Evolutionary conservation across 192 early-diverging fungal genomes (phyloP).

Genomic region (Phycomyces nitens): DNA sequence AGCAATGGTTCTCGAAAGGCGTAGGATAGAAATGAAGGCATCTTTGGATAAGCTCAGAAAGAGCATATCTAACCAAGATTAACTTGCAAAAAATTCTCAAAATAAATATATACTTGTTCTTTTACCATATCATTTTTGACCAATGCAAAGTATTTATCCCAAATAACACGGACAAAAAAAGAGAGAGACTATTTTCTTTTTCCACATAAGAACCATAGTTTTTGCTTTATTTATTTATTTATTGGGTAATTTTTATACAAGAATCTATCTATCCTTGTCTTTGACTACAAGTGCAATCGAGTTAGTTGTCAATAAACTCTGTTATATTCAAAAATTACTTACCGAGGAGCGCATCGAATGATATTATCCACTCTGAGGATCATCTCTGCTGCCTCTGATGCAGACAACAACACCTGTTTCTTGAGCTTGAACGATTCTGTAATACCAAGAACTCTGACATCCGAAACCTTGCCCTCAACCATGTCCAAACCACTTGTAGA

Average conservation of each 20-base stretch:
- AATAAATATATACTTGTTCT: too few species aligned
- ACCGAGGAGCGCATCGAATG: conserved; percentile 80
- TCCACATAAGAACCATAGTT: background rate
- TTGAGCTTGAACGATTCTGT: conserved; percentile 98
- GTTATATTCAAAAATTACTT: too few species aligned
- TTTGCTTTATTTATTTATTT: background rate
- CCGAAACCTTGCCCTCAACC: conserved; percentile 72
- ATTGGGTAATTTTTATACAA: background rate
- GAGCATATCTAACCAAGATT: too few species aligned
- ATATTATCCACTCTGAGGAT: conserved; percentile 98
- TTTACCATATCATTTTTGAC: too few species aligned
- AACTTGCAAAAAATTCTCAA: too few species aligned
- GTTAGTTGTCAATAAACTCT: too few species aligned
- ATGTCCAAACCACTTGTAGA: conserved; percentile 82
- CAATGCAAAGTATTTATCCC: too few species aligned
- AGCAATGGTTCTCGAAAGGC: too few species aligned
- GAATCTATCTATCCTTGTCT: background rate
- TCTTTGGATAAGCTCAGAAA: too few species aligned
- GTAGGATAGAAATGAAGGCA: too few species aligned
- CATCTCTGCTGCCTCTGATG: conserved; percentile 95
- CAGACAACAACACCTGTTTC: conserved; percentile 86
- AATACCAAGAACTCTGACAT: conserved; percentile 83
- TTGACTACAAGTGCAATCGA: background rate
- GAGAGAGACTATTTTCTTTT: too few species aligned
- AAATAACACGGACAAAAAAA: too few species aligned